Evolutionary conservation across 805 yeast species (phyloP), one percentile per base, ranked within the genome.

Genomic region (Pichia gijzeniarum): DNA sequence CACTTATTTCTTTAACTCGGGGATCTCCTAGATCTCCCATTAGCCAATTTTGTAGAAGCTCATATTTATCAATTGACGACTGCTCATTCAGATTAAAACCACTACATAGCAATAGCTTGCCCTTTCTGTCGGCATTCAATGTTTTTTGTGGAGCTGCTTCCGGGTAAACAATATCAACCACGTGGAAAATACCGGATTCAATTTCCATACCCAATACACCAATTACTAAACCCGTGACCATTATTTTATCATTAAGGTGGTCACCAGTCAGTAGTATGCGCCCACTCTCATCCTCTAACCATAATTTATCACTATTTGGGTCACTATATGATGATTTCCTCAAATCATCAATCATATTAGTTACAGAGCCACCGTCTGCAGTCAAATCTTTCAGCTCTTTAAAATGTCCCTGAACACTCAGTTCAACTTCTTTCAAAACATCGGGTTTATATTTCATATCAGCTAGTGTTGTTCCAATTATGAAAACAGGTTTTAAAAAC

Each of bases 211-310:
- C 99, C 10, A 89, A 61, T 1, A 89, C 75, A 0, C 91, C 98
- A 7, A 89, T 78, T 0, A 90, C 82, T n/a, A 80, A 74, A 4
- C 99, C 99, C 0, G 97, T 93, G 0, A 90, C 95, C 21, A 91
- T 68, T 2, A 82, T 74, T 17, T 76, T 69, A 41, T 69, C 68
- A 36, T 85, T 71, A 28, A 81, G 62, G 16, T 74, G 72, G 21
- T 88, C 90, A 38, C 77, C 77, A 40, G 77, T 80, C 19, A 93
- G 65, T 28, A 79, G 61, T 6, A 95, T 82, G 41, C 99, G 71
- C 3, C 99, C 99, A 45, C 89, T 80, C 57, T 89, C 96, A 64
- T 93, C 99, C 62, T 93, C 98, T 31, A 93, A 61, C 82, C 81
- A 79, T 22, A 85, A 58, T 51, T 72, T 76, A 57, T 82, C 86